These are phyloP conservation scores for Nothophoma quercina DNA, from an alignment of 2,329 filamentous ascomycete species.

Conservation along the genomic window DNA sequence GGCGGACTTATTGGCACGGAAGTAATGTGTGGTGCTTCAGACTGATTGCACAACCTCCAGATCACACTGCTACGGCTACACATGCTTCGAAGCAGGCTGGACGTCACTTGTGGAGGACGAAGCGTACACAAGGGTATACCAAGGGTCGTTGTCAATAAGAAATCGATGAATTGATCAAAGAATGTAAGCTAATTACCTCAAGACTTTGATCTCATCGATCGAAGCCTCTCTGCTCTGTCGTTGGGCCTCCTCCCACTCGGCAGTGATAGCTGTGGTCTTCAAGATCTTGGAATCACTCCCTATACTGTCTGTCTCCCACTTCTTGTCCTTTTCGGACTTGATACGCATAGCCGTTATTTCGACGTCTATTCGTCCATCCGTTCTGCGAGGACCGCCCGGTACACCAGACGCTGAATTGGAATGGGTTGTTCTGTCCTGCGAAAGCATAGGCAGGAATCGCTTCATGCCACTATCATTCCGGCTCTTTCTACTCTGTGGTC, in stretches of 20 bases:
- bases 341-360: conserved; percentile 38
- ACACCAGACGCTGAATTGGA: conserved; percentile 45
- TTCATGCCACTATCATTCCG: conserved; percentile 32
- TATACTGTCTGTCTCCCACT: conserved; percentile 45
- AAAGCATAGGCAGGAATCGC: conserved; percentile 42
- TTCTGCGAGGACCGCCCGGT: conserved; percentile 40
- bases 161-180: not conserved
- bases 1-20: not conserved
- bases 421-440: conserved; percentile 36
- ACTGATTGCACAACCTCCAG: not conserved
- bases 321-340: conserved; percentile 26
- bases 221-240: conserved; percentile 24
- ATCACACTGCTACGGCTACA: not conserved
- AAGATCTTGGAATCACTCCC: conserved; percentile 45
- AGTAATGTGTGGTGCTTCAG: not conserved
- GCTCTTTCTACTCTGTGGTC: conserved; percentile 25
- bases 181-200: conserved; percentile 7
- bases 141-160: not conserved
- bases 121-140: not conserved
- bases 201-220: conserved; percentile 33
- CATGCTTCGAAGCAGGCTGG: no score
- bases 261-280: conserved; percentile 47
- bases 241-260: conserved; percentile 44
- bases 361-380: conserved; percentile 42
- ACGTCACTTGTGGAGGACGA: not conserved